Conservation (phyloP, 2,329 filamentous ascomycete genomes). For the Xylaria sp. region DNA sequence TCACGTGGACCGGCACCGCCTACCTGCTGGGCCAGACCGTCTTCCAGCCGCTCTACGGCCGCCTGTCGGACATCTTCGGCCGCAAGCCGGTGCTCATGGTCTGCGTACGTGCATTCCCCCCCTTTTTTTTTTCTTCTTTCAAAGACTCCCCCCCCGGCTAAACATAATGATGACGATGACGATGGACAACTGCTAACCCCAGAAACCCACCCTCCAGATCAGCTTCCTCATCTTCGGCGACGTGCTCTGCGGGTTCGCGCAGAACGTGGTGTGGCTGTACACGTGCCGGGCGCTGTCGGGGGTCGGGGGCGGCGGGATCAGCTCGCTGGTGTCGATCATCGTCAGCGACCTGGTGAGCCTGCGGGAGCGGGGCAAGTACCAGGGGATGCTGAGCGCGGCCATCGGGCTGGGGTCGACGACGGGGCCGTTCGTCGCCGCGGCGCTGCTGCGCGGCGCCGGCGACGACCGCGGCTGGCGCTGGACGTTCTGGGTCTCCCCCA, state of each 20-base stretch:
- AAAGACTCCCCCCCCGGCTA: too few species aligned
- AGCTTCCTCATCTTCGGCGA: constrained; percentile 35
- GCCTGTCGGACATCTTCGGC: constrained; percentile 42
- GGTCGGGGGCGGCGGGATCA: constrained; percentile 41
- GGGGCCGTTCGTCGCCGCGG: constrained; percentile 50
- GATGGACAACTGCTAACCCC: neutral
- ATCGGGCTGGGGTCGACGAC: constrained; percentile 49
- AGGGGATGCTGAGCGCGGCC: constrained; percentile 47
- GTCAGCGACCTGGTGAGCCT: constrained; percentile 42
- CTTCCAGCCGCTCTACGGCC: constrained; percentile 42
- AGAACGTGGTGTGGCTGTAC: constrained; percentile 39
- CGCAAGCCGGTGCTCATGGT: constrained; percentile 39
- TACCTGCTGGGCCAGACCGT: constrained; percentile 42
- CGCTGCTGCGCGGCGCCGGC: constrained; percentile 33
- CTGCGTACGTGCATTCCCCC: constrained; percentile 34
- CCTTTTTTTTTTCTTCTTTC: neutral
- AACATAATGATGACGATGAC: too few species aligned
- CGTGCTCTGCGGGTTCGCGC: constrained; percentile 38
- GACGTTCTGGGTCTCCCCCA: constrained; percentile 26
- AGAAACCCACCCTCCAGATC: neutral
- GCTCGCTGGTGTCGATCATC: constrained; percentile 42
- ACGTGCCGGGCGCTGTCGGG: constrained; percentile 40
- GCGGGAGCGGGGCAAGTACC: constrained; percentile 40
- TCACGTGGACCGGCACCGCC: constrained; percentile 42
- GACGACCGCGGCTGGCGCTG: constrained; percentile 14